Conservation (phyloP, 78 protist genomes). For the Planoprotostelium fungivorum region DNA sequence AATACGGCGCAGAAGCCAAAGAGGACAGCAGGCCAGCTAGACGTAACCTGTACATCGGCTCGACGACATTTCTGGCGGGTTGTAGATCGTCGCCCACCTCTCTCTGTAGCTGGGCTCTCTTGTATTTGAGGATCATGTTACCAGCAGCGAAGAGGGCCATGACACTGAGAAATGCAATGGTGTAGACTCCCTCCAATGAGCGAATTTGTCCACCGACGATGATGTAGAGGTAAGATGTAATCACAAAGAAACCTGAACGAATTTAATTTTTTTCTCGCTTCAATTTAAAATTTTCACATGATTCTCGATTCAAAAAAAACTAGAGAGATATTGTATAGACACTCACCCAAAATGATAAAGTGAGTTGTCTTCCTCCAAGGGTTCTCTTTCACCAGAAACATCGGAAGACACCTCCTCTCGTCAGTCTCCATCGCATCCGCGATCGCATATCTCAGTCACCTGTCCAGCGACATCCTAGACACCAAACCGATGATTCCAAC, state of each 20-base stretch:
- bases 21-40: conserved; percentile 33
- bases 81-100: conserved; percentile 1
- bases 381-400: conserved; percentile 53
- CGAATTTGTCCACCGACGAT: conserved; percentile 31
- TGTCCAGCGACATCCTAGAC: conserved; percentile 75
- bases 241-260: conserved; percentile 38
- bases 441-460: too few relatives aligned
- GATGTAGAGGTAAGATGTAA: conserved; percentile 61
- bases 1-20: conserved; percentile 26
- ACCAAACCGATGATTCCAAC: conserved; percentile 85
- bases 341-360: conserved; percentile 36
- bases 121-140: conserved; percentile 77
- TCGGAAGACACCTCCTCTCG: conserved; percentile 78
- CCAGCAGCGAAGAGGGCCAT: conserved; percentile 76
- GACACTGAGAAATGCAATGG: conserved; percentile 79
- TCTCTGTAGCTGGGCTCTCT: conserved; percentile 30
- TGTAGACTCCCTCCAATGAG: conserved; percentile 63
- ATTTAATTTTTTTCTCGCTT: too few relatives aligned
- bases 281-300: too few relatives aligned
- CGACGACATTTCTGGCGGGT: not conserved
- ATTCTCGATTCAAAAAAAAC: too few relatives aligned
- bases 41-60: not conserved
- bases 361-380: conserved; percentile 60
- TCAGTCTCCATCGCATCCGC: too few relatives aligned
- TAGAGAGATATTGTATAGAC: too few relatives aligned